These are phyloP conservation scores for Alternaria brassicae DNA, from an alignment of 2,329 filamentous ascomycete species.

Conservation along the genomic window DNA sequence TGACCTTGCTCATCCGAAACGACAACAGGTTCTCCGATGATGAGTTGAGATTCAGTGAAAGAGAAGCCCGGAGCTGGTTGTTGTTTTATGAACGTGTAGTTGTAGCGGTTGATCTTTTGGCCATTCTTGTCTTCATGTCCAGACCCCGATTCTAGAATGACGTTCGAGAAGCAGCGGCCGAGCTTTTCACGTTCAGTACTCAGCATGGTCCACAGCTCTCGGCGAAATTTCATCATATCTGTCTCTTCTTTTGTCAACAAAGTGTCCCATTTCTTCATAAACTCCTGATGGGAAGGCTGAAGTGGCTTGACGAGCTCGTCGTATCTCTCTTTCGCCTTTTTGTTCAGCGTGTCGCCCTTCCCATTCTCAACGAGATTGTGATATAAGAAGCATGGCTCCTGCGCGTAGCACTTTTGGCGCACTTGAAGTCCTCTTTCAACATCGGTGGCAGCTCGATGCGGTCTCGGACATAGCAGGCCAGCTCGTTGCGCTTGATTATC, in stretches of 20 bases:
- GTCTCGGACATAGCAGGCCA: conserved; percentile 85
- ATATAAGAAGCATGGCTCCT: conserved; percentile 89
- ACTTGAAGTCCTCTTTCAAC: conserved; percentile 81
- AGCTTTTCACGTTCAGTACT: conserved; percentile 86
- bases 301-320: conserved; percentile 80
- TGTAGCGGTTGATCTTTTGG: conserved; percentile 88
- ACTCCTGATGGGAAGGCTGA: conserved; percentile 75
- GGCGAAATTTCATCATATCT: conserved; percentile 82
- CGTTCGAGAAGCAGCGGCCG: conserved; percentile 87
- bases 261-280: conserved; percentile 94
- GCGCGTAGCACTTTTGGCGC: conserved; percentile 92
- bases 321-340: conserved; percentile 81
- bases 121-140: conserved; percentile 71
- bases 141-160: conserved; percentile 82
- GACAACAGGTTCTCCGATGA: conserved; percentile 89
- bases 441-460: conserved; percentile 84
- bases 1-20: conserved; percentile 94
- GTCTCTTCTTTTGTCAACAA: conserved; percentile 94
- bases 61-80: conserved; percentile 70
- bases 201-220: conserved; percentile 95
- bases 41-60: conserved; percentile 89
- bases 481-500: conserved; percentile 92
- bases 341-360: conserved; percentile 78
- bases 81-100: conserved; percentile 83
- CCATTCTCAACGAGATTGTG: conserved; percentile 90